A percentile compares a stretch with the other conserved stretches of the same genome.
These are phyloP conservation scores for Exophiala phaeomuriformis DNA, from an alignment of 2,329 filamentous ascomycete genomes.

Conservation along the genomic window DNA sequence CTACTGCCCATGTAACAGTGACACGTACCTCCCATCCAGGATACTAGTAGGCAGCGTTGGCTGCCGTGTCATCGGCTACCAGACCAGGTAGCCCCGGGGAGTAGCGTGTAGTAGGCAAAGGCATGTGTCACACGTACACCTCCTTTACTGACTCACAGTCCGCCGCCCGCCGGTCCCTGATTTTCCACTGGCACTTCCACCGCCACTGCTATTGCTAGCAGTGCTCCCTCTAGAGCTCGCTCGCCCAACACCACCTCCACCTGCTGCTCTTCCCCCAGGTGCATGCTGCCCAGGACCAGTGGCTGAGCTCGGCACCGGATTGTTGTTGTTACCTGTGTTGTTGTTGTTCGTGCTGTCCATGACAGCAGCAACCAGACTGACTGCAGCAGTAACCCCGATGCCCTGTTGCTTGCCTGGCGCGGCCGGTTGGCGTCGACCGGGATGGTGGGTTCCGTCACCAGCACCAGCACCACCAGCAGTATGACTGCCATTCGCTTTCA, in stretches of 20 bases:
- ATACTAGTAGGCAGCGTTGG: too few relatives aligned
- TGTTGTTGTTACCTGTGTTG: background rate
- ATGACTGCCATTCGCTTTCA: constrained; percentile 13
- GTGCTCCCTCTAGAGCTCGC: background rate
- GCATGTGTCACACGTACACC: background rate
- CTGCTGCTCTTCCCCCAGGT: background rate
- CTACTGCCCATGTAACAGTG: too few relatives aligned
- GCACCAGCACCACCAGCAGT: background rate
- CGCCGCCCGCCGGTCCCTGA: constrained; percentile 9
- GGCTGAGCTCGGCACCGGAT: too few relatives aligned
- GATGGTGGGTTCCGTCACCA: background rate
- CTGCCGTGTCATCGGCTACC: too few relatives aligned
- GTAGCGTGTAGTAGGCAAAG: too few relatives aligned
- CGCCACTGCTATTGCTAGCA: background rate
- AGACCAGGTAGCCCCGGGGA: too few relatives aligned
- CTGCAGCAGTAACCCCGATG: background rate
- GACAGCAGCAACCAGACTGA: constrained; percentile 18
- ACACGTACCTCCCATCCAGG: too few relatives aligned
- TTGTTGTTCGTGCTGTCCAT: constrained; percentile 5
- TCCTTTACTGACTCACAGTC: constrained; percentile 7
- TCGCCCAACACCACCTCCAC: constrained; percentile 1
- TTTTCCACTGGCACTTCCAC: constrained; percentile 4
- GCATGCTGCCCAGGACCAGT: background rate
- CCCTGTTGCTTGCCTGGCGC: background rate
- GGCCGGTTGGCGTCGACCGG: background rate